Evolutionary conservation across 495 filamentous ascomycete genomes (phyloP).

Genomic region (Umbilicaria muhlenbergii): DNA sequence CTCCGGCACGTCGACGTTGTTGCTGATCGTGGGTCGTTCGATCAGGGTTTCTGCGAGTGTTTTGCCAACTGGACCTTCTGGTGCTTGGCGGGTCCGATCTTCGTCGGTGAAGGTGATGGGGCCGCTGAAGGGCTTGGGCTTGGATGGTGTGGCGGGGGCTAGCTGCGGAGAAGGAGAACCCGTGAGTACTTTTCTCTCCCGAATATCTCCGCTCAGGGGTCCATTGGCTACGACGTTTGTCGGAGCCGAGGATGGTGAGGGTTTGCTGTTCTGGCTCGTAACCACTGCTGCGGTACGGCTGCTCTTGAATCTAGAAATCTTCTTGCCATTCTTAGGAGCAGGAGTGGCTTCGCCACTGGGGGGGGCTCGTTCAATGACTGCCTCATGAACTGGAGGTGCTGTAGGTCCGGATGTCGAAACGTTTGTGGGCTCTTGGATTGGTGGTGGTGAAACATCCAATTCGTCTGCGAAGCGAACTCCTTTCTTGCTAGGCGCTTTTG

Average conservation of each 20-base stretch:
- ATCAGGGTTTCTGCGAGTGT: conserved; percentile 43
- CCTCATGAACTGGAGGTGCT: too few species aligned
- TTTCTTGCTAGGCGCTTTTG: conserved; percentile 38
- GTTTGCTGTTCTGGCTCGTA: conserved; percentile 3
- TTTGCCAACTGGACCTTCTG: conserved; percentile 37
- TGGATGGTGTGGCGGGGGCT: conserved; percentile 26
- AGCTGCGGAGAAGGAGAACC: conserved; percentile 19
- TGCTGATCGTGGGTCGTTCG: conserved; percentile 35
- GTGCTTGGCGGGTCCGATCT: conserved; percentile 13
- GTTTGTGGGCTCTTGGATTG: not conserved
- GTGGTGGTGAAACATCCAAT: conserved; percentile 42
- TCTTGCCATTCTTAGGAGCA: too few species aligned
- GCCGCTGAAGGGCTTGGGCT: conserved; percentile 30
- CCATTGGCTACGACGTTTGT: conserved; percentile 1
- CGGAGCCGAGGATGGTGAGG: conserved; percentile 9
- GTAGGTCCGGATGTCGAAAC: not conserved
- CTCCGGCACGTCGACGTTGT: conserved; percentile 26
- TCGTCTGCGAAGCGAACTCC: conserved; percentile 60
- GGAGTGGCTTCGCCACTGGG: too few species aligned
- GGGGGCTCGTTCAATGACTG: too few species aligned
- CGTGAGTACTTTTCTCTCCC: conserved; percentile 6
- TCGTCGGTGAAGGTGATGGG: conserved; percentile 23
- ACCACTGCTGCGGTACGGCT: conserved; percentile 1
- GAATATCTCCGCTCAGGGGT: not conserved
- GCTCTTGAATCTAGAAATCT: conserved; percentile 1